Evolutionary conservation across 257 asterid genomes (phyloP), one percentile per base, ranked within the genome.

Genomic region (Dorcoceras hygrometricum): DNA sequence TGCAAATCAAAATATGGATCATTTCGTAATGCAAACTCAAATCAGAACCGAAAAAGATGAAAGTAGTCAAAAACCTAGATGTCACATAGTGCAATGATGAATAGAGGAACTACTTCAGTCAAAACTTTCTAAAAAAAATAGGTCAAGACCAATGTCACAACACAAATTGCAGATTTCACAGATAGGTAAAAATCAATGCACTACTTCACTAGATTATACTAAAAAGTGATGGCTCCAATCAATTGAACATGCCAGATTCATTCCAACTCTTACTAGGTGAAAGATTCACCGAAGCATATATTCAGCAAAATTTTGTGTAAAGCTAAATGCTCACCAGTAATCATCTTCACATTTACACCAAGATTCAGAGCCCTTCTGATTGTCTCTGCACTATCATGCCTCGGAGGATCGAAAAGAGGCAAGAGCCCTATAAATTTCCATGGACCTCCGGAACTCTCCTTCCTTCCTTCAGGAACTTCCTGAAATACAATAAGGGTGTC

Each of bases 391-490:
- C 67, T 62, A 14, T 62, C 67, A 62, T 62, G 67, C 32, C 67
- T 62, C n/a, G 67, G 67, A 19, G 67, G 67, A 39, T 62, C 67
- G 3, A 62, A 62, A 20, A 62, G 67, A 12, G 67, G 50, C 32
- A 62, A 27, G 14, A 62, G 67, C 1, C 67, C 67, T 11, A 36
- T 62, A 62, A 62, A 62, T 23, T 62, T 50, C 67, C 67, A 62
- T 23, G 67, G 34, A 22, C 56, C 67, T 53, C 67, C 67, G 3
- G 56, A 34, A 62, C 67, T 39, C 28, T 62, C 67, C 32, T 62
- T 62, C 54, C 67, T 62, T 39, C 67, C 67, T 36, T 62, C 67
- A 24, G 67, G 57, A 39, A 62, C 67, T 62, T 62, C 67, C 67
- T 62, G 67, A 23, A 6, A 20, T 34, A 62, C 16, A 62, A 11